These are phyloP conservation scores for Scortechinia acanthostroma DNA, from an alignment of 2,329 filamentous ascomycete species.

Conservation along the genomic window DNA sequence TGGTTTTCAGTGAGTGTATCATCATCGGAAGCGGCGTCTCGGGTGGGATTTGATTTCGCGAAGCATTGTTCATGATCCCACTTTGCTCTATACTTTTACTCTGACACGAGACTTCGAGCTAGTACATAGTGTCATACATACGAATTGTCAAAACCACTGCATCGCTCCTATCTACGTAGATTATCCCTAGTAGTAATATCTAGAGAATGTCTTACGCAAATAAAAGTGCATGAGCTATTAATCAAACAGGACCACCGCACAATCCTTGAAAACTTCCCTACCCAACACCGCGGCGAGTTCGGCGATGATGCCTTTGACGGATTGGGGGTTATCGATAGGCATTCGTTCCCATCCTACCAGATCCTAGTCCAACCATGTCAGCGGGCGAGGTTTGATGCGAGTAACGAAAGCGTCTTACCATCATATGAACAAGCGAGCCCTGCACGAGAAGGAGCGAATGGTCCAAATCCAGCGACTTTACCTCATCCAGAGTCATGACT, in stretches of 20 bases:
- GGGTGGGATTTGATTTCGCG: neutral
- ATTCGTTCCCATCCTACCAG: constrained; percentile 34
- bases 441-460: constrained; percentile 31
- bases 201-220: neutral
- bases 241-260: constrained; percentile 1
- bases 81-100: neutral
- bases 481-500: constrained; percentile 27
- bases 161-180: neutral
- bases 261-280: constrained; percentile 24
- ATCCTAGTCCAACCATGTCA: constrained; percentile 17
- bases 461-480: constrained; percentile 28
- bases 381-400: neutral
- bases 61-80: too few relatives aligned
- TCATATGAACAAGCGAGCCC: constrained; percentile 28
- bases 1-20: too few relatives aligned
- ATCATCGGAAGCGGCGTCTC: too few relatives aligned
- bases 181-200: neutral
- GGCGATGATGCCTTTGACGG: constrained; percentile 33
- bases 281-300: constrained; percentile 34
- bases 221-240: neutral
- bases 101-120: too few relatives aligned
- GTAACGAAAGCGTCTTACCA: constrained; percentile 14
- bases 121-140: neutral
- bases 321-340: constrained; percentile 27
- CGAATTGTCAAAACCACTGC: too few relatives aligned